Evolutionary conservation across 345 rosid genomes (phyloP).

Genomic region (Lenwebbia sp.): DNA sequence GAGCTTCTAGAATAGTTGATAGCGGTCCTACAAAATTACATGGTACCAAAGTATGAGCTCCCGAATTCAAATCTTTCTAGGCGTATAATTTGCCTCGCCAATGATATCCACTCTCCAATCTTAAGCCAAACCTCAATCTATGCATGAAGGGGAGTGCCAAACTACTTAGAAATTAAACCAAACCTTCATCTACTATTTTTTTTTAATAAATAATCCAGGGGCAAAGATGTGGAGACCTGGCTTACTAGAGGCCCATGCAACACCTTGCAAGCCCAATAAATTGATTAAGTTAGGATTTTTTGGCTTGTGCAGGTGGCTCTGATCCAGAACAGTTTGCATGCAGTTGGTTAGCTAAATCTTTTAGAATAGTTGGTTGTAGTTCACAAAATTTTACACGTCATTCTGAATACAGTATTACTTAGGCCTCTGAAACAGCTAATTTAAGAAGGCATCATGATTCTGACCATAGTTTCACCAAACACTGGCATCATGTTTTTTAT

Average conservation of each 20-base stretch:
- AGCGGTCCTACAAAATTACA: neutral
- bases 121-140: neutral
- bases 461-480: neutral
- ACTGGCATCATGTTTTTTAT: neutral
- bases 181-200: neutral
- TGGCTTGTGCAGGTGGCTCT: neutral
- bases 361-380: neutral
- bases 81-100: neutral
- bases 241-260: neutral
- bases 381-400: neutral
- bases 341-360: neutral
- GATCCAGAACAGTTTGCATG: neutral
- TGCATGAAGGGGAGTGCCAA: neutral
- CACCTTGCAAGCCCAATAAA: neutral
- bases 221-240: neutral
- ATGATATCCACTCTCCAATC: neutral
- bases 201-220: neutral
- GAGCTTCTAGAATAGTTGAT: neutral
- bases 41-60: neutral
- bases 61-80: neutral
- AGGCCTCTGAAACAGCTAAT: neutral
- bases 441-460: neutral
- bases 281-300: neutral
- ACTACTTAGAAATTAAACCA: neutral
- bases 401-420: neutral